Evolutionary conservation across 2,329 filamentous ascomycete species (phyloP), one percentile per base, ranked within the genome.

Genomic region (Colletotrichum cereale): DNA sequence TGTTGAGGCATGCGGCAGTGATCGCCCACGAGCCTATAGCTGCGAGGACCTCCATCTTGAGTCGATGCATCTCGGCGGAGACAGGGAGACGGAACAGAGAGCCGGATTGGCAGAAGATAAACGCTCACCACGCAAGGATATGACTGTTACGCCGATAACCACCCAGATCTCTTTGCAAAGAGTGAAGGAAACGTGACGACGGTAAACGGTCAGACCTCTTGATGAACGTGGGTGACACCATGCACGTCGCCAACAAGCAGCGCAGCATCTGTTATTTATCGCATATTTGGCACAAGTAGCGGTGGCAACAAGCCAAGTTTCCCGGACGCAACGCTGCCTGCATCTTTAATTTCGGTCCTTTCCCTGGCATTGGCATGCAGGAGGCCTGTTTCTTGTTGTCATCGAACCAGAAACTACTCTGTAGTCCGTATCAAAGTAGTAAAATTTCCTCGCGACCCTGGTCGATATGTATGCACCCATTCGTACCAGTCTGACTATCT

Each of bases 1-100:
- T 60, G 21, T 60, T 74, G 11, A 74, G 63, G 24, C 75, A 76
- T 21, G 75, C 66, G 8, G 76, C 72, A 7, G 73, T 72, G 7
- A 76, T 48, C 3, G 78, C 75, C 76, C 76, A 80, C 10, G 73
- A 76, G 31, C 75, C 71, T 31, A 77, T 52, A 3, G 77, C 79
- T 42, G 76, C 73, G n/a, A 79, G 38, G 21, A 76, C 62, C 50
- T 79, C 74, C 47, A 79, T 71, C 66, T 66, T 71, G 66, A 61
- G 26, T 29, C 44, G 56, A 66, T 64, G 48, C 70, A 66, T 70
- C 21, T 36, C 31, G 57, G 44, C 50, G 50, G 55, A 44, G 47
- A n/a, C 34, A 40, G 29, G 10, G n/a, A 29, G 55, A 21, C 18
- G 42, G 21, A 16, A 29, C 21, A 44, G 34, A 18, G 7, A 42